Evolutionary conservation across 352 stramenopile species (phyloP).

Genomic region (Pseudoperonospora humuli): DNA sequence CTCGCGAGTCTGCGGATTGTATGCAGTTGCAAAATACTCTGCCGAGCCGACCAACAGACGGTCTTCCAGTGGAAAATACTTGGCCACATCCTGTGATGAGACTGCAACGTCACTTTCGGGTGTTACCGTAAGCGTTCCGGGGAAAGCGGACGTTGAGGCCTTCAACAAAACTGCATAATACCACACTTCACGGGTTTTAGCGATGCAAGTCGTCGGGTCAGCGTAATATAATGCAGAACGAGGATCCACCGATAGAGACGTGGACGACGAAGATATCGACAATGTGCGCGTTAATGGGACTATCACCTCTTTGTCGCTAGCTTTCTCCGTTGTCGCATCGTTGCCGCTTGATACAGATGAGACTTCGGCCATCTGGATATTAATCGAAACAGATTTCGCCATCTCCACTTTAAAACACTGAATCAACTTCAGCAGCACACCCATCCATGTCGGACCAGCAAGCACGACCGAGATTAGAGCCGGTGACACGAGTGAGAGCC

Average conservation of each 20-base stretch:
- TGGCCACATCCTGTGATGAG: constrained; percentile 38
- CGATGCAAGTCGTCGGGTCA: constrained; percentile 16
- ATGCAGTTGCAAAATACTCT: constrained; percentile 45
- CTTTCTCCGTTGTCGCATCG: constrained; percentile 10
- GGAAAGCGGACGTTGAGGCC: constrained; percentile 39
- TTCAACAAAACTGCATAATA: constrained; percentile 74
- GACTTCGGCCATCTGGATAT: neutral
- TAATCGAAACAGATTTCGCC: constrained; percentile 3
- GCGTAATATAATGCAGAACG: constrained; percentile 20
- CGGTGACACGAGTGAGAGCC: constrained; percentile 43
- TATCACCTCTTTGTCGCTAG: neutral
- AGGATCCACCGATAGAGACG: constrained; percentile 4
- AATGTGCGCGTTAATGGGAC: constrained; percentile 6
- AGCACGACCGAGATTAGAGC: constrained; percentile 12
- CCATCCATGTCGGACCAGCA: constrained; percentile 41
- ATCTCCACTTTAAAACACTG: constrained; percentile 35
- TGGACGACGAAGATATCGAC: constrained; percentile 15
- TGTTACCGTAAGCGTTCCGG: constrained; percentile 38
- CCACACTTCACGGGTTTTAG: constrained; percentile 42
- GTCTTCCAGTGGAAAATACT: constrained; percentile 55
- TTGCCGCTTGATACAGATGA: neutral
- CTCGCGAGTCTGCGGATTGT: constrained; percentile 28
- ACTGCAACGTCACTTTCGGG: constrained; percentile 27
- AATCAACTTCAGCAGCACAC: constrained; percentile 47
- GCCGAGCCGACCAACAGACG: constrained; percentile 44